Base-by-base conservation (phyloP, 2,329 filamentous ascomycete genomes). In the Paraphaeosphaeria sporulosa region DNA sequence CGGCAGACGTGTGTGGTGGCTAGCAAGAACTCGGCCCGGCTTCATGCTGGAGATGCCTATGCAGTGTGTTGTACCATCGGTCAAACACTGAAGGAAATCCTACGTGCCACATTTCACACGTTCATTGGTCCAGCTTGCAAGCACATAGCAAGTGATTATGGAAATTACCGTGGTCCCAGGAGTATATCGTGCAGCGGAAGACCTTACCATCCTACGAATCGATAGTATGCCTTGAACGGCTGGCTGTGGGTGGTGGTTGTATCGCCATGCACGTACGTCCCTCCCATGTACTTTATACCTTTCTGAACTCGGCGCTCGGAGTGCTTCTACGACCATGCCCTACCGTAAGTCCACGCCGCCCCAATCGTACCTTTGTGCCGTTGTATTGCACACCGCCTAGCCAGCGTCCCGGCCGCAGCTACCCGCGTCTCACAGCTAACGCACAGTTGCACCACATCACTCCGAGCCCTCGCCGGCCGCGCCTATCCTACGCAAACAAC, bases 381-480 rank as follows among this genome's bases (percentile, higher is more conserved):
- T 23, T 12, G 12, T 13, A 21, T 10, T 19, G 25, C 25, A 32
- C n/a, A 36, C 10, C 25, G 25, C 25, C 25, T 27, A 6, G 25
- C 25, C 5, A n/a, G 34, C 21, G 25, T 25, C 52, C 47, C 42
- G 36, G 40, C 52, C 50, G 53, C 34, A 43, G 44, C 46, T 57
- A 57, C 25, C 54, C 54, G 54, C 25, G 12, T 17, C n/a, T 17
- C 49, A 42, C 53, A 23, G 10, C 43, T 4, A 43, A 43, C 23
- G 27, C 46, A 21, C 32, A 48, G 32, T 21, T 50, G 44, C 47
- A 40, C n/a, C 44, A 40, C 38, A 40, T 19, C 44, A 40, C 38
- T 40, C 38, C 38, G 38, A 32, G 1, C 23, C 50, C 19, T 32
- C 27, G 10, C 25, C 30, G 51, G 36, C 54, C 40, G 52, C 12